Evolutionary conservation across 331 rosid species (phyloP).

Genomic region (Pyracantha coccinea): DNA sequence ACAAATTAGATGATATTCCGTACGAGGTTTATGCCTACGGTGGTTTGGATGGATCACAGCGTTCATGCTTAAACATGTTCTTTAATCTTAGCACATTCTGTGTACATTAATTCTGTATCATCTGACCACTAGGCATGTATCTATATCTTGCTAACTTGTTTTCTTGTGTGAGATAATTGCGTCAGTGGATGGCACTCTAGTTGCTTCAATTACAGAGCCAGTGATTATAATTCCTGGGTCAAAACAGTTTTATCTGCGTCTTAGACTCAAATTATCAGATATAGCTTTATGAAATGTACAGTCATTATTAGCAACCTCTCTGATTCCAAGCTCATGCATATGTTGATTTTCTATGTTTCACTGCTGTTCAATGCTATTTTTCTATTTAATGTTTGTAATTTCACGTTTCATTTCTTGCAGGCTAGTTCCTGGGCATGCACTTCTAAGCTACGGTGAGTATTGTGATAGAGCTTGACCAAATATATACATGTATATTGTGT

Average conservation of each 20-base stretch:
- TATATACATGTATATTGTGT: no score
- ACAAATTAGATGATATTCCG: slow-evolving; percentile 1
- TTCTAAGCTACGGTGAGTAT: slow-evolving; percentile 69
- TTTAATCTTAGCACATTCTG: neutral
- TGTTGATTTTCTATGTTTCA: slow-evolving; percentile 2
- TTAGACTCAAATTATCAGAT: neutral
- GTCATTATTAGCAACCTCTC: neutral
- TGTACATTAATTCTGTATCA: neutral
- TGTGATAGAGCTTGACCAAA: no score
- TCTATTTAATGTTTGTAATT: slow-evolving; percentile 9
- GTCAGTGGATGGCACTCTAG: neutral
- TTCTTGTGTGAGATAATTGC: neutral
- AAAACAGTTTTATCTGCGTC: neutral
- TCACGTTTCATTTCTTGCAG: slow-evolving; percentile 39
- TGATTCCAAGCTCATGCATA: neutral
- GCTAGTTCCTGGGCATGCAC: slow-evolving; percentile 78
- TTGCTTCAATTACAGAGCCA: neutral
- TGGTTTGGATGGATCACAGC: neutral
- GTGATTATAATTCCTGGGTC: neutral
- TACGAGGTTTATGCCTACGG: slow-evolving; percentile 4
- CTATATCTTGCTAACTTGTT: neutral
- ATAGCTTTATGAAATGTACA: neutral
- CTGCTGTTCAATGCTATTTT: slow-evolving; percentile 9
- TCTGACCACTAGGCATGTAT: neutral
- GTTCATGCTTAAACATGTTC: neutral